Evolutionary conservation across 805 yeast genomes (phyloP).

Genomic region (Candida oleophila): DNA sequence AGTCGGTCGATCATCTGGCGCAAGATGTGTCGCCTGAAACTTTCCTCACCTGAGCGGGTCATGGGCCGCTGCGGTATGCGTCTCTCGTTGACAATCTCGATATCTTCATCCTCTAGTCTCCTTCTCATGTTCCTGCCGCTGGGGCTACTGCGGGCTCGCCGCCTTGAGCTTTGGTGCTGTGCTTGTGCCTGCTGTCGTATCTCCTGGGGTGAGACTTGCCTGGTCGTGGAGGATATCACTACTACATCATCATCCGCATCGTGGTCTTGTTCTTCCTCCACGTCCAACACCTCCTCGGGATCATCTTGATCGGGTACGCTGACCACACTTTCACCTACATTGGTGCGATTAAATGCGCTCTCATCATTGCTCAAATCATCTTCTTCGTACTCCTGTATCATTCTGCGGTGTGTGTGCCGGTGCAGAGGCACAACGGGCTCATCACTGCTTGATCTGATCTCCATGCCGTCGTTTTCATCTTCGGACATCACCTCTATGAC

Average conservation of each 20-base stretch:
- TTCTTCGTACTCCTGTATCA: neutral
- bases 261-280: too few species aligned
- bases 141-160: neutral
- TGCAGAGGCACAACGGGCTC: neutral
- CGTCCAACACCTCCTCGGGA: conserved; percentile 1
- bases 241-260: conserved; percentile 7
- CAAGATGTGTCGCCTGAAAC: neutral
- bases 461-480: neutral
- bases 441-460: too few species aligned
- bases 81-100: conserved; percentile 22
- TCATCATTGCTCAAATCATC: neutral
- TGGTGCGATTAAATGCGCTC: neutral
- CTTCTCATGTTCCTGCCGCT: conserved; percentile 7
- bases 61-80: conserved; percentile 10
- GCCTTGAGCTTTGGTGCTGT: neutral
- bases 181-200: neutral
- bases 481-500: conserved; percentile 3
- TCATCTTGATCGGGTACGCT: conserved; percentile 8
- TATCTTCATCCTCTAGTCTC: conserved; percentile 15
- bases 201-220: neutral
- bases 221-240: neutral
- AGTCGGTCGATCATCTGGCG: neutral
- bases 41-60: conserved; percentile 3
- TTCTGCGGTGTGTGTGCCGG: conserved; percentile 1
- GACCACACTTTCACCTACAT: conserved; percentile 8